Conservation (phyloP, 1,284 basidiomycete genomes). For the Cystobasidiaceae sp. region DNA sequence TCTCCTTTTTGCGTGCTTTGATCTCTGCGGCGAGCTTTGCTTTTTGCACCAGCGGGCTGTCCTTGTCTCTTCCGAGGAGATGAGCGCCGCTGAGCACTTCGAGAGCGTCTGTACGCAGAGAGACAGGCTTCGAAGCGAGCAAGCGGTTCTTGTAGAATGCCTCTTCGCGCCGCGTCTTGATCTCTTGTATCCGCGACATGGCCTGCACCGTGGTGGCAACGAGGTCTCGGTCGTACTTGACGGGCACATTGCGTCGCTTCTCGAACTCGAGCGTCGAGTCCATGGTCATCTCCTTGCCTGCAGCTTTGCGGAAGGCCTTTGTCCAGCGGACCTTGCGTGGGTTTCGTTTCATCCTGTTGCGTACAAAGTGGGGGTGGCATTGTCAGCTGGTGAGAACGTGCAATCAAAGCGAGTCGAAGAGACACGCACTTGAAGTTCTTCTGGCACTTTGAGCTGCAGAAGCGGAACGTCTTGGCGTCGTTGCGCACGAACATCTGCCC, state of each 20-base stretch:
- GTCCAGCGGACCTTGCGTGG: constrained; percentile 99
- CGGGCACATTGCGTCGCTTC: constrained; percentile 95
- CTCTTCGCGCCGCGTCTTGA: constrained; percentile 82
- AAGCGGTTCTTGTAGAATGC: constrained; percentile 89
- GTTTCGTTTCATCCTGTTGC: constrained; percentile 92
- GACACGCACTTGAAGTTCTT: constrained; percentile 87
- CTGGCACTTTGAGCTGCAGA: constrained; percentile 94
- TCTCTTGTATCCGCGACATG: constrained; percentile 92
- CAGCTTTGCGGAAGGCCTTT: constrained; percentile 97
- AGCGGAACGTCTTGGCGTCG: constrained; percentile 92
- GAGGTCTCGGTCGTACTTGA: constrained; percentile 94
- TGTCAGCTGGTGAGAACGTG: neutral
- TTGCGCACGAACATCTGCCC: constrained; percentile 91
- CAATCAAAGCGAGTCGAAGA: neutral
- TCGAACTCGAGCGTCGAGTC: constrained; percentile 99
- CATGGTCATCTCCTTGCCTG: constrained; percentile 99
- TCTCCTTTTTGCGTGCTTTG: constrained; percentile 36
- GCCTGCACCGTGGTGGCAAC: constrained; percentile 89
- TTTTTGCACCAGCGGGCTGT: constrained; percentile 36
- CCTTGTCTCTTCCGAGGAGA: constrained; percentile 34
- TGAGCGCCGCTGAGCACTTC: constrained; percentile 40
- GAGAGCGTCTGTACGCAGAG: constrained; percentile 38
- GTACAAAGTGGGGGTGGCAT: neutral
- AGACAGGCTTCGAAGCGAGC: constrained; percentile 38
- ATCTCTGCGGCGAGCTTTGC: constrained; percentile 39